These are phyloP conservation scores for Carallia pectinifolia DNA, from an alignment of 345 rosid species.

Conservation along the genomic window DNA sequence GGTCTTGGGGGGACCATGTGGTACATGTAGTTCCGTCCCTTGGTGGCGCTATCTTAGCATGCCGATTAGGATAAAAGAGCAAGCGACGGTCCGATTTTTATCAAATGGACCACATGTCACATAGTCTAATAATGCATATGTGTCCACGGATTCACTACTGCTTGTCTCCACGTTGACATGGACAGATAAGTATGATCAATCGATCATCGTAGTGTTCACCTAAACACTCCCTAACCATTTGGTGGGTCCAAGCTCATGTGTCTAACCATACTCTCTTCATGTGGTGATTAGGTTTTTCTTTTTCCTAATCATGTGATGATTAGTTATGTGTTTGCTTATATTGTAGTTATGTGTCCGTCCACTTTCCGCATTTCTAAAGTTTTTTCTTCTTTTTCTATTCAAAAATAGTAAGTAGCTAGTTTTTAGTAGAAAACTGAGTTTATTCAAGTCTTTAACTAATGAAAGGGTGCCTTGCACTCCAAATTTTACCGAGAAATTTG, in stretches of 20 bases:
- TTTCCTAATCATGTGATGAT: too few species aligned
- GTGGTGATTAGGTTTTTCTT: slow-evolving; percentile 17
- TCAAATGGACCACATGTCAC: slow-evolving; percentile 18
- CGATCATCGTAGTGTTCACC: slow-evolving; percentile 1
- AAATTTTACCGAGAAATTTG: too few species aligned
- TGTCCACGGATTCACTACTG: neutral
- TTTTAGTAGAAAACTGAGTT: too few species aligned
- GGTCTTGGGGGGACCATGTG: too few species aligned
- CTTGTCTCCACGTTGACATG: slow-evolving; percentile 2
- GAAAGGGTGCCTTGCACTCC: too few species aligned
- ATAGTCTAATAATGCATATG: neutral
- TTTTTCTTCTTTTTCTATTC: too few species aligned
- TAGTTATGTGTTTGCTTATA: too few species aligned
- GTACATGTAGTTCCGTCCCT: neutral
- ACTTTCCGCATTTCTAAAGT: too few species aligned
- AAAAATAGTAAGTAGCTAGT: too few species aligned
- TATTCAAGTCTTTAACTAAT: too few species aligned
- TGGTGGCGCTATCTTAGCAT: neutral
- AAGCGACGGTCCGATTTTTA: slow-evolving; percentile 5
- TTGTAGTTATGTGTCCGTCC: too few species aligned
- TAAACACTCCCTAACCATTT: slow-evolving; percentile 10
- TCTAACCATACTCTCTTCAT: slow-evolving; percentile 36
- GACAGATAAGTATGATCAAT: slow-evolving; percentile 1
- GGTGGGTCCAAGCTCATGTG: slow-evolving; percentile 30
- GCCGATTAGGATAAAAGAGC: slow-evolving; percentile 15